Evolutionary conservation across 345 rosid genomes (phyloP).

Genomic region (Eucalyptus tenuipes): DNA sequence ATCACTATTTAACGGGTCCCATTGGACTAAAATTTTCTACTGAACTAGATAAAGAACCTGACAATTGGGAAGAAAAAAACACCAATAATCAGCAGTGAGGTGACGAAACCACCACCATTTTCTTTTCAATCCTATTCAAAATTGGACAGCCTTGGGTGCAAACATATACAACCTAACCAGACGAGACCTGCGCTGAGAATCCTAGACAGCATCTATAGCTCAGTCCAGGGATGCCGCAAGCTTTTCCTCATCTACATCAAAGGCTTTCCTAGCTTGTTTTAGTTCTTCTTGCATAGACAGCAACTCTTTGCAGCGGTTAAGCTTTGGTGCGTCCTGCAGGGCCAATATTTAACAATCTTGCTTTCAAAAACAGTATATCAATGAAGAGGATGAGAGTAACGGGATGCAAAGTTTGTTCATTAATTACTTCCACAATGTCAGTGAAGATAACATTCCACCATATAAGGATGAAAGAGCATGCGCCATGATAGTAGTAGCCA

Average conservation of each 20-base stretch:
- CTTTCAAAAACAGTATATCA: background rate
- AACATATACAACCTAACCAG: background rate
- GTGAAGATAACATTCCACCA: background rate
- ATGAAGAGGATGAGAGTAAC: background rate
- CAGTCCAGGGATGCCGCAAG: slow-evolving; percentile 40
- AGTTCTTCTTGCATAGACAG: slow-evolving; percentile 94
- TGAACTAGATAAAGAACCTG: background rate
- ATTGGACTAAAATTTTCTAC: background rate
- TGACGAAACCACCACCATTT: background rate
- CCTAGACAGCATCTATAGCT: background rate
- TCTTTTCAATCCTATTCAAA: background rate
- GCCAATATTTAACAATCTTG: background rate
- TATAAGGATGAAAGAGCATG: background rate
- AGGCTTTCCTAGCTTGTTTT: slow-evolving; percentile 93
- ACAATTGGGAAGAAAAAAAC: background rate
- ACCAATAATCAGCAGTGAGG: background rate
- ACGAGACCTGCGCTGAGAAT: background rate
- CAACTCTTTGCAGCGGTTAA: slow-evolving; percentile 78
- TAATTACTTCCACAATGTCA: background rate
- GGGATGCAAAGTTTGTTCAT: background rate
- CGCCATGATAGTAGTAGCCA: background rate
- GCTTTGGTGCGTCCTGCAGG: slow-evolving; percentile 72
- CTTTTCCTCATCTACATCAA: slow-evolving; percentile 86
- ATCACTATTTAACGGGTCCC: background rate
- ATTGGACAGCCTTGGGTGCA: background rate